Evolutionary conservation across 495 filamentous ascomycete species (phyloP).

Genomic region (Pyronema omphalodes): DNA sequence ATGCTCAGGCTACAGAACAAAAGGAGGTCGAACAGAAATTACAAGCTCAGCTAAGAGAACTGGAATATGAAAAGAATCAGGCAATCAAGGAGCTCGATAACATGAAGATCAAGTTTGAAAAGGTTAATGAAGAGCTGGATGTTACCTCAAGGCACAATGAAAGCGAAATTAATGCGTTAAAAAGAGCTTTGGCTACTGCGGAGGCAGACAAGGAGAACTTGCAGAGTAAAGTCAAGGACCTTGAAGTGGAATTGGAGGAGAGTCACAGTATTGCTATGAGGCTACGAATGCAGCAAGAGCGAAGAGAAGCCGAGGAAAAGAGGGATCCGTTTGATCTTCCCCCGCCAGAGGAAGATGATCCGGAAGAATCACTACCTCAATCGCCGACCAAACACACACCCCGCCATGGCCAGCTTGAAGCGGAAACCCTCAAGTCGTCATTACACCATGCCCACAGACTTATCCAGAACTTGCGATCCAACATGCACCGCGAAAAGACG

Average conservation of each 20-base stretch:
- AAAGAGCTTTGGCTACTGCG: slow-evolving; percentile 50
- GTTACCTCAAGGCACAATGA: slow-evolving; percentile 65
- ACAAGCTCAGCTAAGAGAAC: slow-evolving; percentile 44
- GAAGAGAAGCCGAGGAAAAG: slow-evolving; percentile 34
- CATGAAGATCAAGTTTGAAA: slow-evolving; percentile 55
- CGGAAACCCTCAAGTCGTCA: slow-evolving; percentile 84
- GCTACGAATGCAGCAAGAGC: slow-evolving; percentile 43
- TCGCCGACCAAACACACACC: slow-evolving; percentile 84
- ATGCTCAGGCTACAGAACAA: slow-evolving; percentile 47
- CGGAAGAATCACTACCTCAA: slow-evolving; percentile 75
- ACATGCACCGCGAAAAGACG: slow-evolving; percentile 90
- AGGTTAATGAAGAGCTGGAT: slow-evolving; percentile 61
- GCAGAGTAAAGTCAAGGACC: slow-evolving; percentile 66
- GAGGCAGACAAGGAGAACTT: slow-evolving; percentile 57
- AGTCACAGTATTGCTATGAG: slow-evolving; percentile 27
- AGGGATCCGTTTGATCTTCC: slow-evolving; percentile 33
- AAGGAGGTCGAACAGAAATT: slow-evolving; percentile 64
- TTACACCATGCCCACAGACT: slow-evolving; percentile 86
- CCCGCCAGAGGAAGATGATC: slow-evolving; percentile 44
- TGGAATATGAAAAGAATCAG: slow-evolving; percentile 54
- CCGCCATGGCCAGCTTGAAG: slow-evolving; percentile 72
- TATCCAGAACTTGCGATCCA: slow-evolving; percentile 85
- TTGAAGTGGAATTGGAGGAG: slow-evolving; percentile 61
- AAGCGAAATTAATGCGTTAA: slow-evolving; percentile 59
- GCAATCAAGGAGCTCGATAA: slow-evolving; percentile 77